Percentiles rank a stretch among this genome's conserved stretches.
These are phyloP conservation scores for Euphorbia pulcherrima DNA, from an alignment of 345 rosid species.

Conservation along the genomic window DNA sequence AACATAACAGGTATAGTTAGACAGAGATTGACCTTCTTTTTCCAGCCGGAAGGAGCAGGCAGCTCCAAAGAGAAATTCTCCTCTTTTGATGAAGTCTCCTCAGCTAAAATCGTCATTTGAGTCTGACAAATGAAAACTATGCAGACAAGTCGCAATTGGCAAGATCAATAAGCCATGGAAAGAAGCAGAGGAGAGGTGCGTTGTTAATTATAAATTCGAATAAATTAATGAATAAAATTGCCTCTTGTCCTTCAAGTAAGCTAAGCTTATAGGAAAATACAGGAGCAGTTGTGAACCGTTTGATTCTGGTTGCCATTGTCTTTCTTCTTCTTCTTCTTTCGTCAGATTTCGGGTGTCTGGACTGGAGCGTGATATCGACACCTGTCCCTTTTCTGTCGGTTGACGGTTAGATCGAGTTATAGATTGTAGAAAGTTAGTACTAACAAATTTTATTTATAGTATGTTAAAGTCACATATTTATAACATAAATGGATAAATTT, in stretches of 20 bases:
- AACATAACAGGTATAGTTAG: background rate
- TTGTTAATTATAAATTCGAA: too few species aligned
- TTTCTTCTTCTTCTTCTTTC: background rate
- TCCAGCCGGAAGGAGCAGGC: conserved; percentile 49
- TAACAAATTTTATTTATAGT: too few species aligned
- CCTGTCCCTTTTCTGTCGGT: conserved; percentile 1
- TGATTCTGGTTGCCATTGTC: background rate
- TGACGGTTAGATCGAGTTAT: too few species aligned
- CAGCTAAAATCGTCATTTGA: conserved; percentile 32
- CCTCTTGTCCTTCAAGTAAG: background rate
- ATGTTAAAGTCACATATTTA: too few species aligned
- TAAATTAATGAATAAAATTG: too few species aligned
- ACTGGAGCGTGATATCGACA: background rate
- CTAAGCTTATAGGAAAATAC: background rate
- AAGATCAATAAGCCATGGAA: background rate
- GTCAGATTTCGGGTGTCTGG: background rate
- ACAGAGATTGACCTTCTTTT: conserved; percentile 32
- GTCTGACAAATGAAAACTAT: background rate
- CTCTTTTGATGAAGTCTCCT: conserved; percentile 10
- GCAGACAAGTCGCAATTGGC: background rate
- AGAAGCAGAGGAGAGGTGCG: background rate
- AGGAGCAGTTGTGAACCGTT: background rate
- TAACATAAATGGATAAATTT: too few species aligned
- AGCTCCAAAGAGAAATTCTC: conserved; percentile 44
- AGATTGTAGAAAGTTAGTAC: too few species aligned